phyloP scores from a whole-genome alignment of 2,329 filamentous ascomycete species.

The Penicillium sclerotigenum region DNA sequence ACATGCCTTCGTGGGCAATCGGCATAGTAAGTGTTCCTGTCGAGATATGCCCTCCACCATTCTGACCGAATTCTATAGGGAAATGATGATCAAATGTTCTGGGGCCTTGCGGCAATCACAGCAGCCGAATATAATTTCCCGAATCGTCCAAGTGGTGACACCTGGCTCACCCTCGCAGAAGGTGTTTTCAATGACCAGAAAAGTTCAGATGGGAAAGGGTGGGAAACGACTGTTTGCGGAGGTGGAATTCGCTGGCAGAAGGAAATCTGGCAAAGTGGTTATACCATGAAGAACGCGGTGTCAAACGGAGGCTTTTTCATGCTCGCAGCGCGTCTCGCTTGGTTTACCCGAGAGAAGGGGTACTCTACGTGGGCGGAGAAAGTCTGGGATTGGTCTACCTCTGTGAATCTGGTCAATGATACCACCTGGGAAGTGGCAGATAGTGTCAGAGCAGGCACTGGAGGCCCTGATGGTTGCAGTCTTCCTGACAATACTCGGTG shows the following conservation, averaged over 20 bases:
- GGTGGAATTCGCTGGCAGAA: slow-evolving; percentile 4
- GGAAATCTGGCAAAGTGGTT: slow-evolving; percentile 53
- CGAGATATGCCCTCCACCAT: slow-evolving; percentile 49
- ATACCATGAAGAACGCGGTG: slow-evolving; percentile 78
- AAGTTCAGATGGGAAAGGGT: not conserved
- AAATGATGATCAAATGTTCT: slow-evolving; percentile 8
- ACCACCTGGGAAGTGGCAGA: slow-evolving; percentile 61
- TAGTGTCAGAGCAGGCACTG: slow-evolving; percentile 48
- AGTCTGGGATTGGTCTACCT: slow-evolving; percentile 59
- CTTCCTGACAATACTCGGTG: slow-evolving; percentile 61
- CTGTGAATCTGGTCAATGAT: slow-evolving; percentile 57
- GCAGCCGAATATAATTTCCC: slow-evolving; percentile 2
- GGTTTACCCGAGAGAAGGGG: slow-evolving; percentile 59
- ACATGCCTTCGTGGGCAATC: not conserved
- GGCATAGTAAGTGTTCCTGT: not conserved
- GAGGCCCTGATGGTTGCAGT: slow-evolving; percentile 54
- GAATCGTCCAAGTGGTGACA: not conserved
- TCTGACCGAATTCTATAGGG: not conserved
- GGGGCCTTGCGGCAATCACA: slow-evolving; percentile 1
- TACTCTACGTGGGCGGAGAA: slow-evolving; percentile 61
- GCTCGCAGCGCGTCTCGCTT: slow-evolving; percentile 69
- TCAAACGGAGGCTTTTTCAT: slow-evolving; percentile 78
- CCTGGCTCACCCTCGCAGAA: slow-evolving; percentile 1
- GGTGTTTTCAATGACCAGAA: not conserved
- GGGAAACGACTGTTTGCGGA: not conserved